A percentile compares a stretch with the other conserved stretches of the same genome.
These are phyloP conservation scores for Scheffersomyces lignicola DNA, from an alignment of 1,139 yeast genomes.

Conservation along the genomic window DNA sequence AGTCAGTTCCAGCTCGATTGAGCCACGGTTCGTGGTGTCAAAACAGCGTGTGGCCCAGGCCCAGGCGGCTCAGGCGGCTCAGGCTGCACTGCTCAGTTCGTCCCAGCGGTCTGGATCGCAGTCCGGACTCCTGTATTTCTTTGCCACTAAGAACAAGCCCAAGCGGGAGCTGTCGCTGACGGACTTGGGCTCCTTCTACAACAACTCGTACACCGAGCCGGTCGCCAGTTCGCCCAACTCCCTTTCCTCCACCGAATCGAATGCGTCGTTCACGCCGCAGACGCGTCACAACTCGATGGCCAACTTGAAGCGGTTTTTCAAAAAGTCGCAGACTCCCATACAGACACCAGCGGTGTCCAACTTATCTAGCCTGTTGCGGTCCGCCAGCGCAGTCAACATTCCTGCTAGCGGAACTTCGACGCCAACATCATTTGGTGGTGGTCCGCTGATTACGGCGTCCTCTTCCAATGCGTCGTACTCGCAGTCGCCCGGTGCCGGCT, in stretches of 20 bases:
- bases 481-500: slow-evolving; percentile 27
- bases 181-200: slow-evolving; percentile 48
- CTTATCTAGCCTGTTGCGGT: slow-evolving; percentile 42
- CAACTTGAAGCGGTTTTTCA: slow-evolving; percentile 63
- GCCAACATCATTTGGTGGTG: slow-evolving; percentile 14
- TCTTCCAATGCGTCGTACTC: slow-evolving; percentile 34
- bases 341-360: slow-evolving; percentile 25
- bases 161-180: slow-evolving; percentile 35
- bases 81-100: slow-evolving; percentile 31
- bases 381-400: slow-evolving; percentile 20
- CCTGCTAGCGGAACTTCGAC: slow-evolving; percentile 18
- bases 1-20: slow-evolving; percentile 55
- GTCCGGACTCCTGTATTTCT: slow-evolving; percentile 52
- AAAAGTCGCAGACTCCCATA: slow-evolving; percentile 38
- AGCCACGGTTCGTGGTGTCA: slow-evolving; percentile 70
- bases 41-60: slow-evolving; percentile 69
- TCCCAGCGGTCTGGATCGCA: slow-evolving; percentile 44
- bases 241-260: slow-evolving; percentile 39
- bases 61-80: slow-evolving; percentile 35
- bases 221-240: slow-evolving; percentile 41
- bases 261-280: slow-evolving; percentile 21
- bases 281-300: slow-evolving; percentile 72
- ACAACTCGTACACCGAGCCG: slow-evolving; percentile 38
- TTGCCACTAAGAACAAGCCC: slow-evolving; percentile 31
- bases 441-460: slow-evolving; percentile 26